Base-by-base conservation (phyloP, 768 basidiomycete genomes). In the Lactarius hatsudake region DNA sequence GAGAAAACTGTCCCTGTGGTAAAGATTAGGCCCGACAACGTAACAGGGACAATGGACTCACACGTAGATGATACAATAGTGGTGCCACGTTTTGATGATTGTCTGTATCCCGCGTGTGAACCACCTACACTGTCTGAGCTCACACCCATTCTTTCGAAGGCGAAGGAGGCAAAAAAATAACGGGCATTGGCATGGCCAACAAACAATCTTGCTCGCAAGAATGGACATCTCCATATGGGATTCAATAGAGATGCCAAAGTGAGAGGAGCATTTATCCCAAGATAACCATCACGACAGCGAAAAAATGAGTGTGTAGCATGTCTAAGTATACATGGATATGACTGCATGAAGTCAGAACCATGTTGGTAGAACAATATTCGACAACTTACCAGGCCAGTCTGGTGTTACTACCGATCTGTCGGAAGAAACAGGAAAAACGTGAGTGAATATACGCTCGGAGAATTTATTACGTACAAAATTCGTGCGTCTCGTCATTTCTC, bases 401-500 rank as follows among this genome's bases (percentile, higher is more conserved):
- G 71, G 79, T 78, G 26, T 5, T 12, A 61, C 60, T 68, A 71
- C 53, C 69, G 69, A 55, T 71, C 69, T 71, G 61, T 26, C 17
- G 48, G 32, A 4, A 17, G 30, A 69, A 54, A 62, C 68, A 69
- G 56, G 45, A 72, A 38, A 38, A 40, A 68, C 71, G 28, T 67
- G 63, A 69, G 71, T 64, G 56, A 55, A 17, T 62, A 28, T 59
- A 56, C 34, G 56, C 30, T 45, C 36, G 28, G 53, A n/a, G 48
- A 32, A 26, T 51, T 48, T 60, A 42, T 18, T 62, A 76, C 82
- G 71, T 73, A 90, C 95, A 99, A 78, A 99, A 99, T 70, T 97
- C 96, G 79, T 92, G 91, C 34, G 94, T 98, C 74, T 98, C 96
- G 81, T 98, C 94, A 51, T 87, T 86, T 73, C 92, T 86, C 83